phyloP scores from a whole-genome alignment of 2,329 filamentous ascomycete species.

The Beauveria varroae region DNA sequence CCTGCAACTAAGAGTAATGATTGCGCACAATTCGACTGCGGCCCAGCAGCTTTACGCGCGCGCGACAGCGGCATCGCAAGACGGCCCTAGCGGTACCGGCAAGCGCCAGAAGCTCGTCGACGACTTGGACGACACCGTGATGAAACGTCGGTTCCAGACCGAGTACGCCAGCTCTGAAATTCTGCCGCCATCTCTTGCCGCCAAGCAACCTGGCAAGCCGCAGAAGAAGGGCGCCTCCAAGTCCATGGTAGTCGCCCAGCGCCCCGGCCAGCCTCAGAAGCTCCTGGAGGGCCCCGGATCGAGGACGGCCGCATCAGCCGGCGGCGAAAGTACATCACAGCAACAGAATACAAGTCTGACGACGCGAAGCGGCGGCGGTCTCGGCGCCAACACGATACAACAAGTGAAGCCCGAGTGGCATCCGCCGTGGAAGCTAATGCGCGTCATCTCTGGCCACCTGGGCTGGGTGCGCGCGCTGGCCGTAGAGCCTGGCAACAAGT shows the following conservation, averaged over 20 bases:
- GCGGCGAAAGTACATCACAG: slow-evolving; percentile 19
- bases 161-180: slow-evolving; percentile 76
- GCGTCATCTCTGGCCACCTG: slow-evolving; percentile 92
- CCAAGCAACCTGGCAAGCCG: slow-evolving; percentile 59
- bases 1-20: slow-evolving; percentile 27
- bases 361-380: slow-evolving; percentile 14
- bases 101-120: slow-evolving; percentile 34
- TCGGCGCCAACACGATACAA: slow-evolving; percentile 22
- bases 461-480: slow-evolving; percentile 89
- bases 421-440: slow-evolving; percentile 95
- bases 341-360: slow-evolving; percentile 25
- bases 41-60: slow-evolving; percentile 26
- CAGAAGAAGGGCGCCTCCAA: slow-evolving; percentile 33
- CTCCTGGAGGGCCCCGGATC: slow-evolving; percentile 34
- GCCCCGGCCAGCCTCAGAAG: slow-evolving; percentile 25
- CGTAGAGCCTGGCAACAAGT: slow-evolving; percentile 93
- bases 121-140: slow-evolving; percentile 24
- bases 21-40: slow-evolving; percentile 26
- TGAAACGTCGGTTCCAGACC: slow-evolving; percentile 47
- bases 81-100: slow-evolving; percentile 15
- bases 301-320: slow-evolving; percentile 26
- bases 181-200: slow-evolving; percentile 68
- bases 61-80: slow-evolving; percentile 14
- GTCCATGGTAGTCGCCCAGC: slow-evolving; percentile 32
- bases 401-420: slow-evolving; percentile 85